A percentile compares a stretch with the other conserved stretches of the same genome.
These are phyloP conservation scores for Ceratocystis diversiconidia DNA, from an alignment of 2,329 filamentous ascomycete genomes.

Conservation along the genomic window DNA sequence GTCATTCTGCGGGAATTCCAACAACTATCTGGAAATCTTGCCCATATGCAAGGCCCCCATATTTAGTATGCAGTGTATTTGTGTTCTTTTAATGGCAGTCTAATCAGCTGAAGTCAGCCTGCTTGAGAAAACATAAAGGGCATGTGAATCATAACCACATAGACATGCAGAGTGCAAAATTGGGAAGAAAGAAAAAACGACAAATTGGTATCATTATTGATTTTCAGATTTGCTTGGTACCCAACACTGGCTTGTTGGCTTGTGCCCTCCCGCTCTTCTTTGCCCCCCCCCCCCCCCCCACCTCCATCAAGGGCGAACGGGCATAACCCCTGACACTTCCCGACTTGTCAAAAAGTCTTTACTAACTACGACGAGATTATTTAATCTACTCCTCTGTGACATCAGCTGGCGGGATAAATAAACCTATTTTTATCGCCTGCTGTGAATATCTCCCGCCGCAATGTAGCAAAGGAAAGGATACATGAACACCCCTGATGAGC, in stretches of 20 bases:
- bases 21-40: background rate
- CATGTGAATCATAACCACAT: background rate
- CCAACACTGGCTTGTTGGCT: background rate
- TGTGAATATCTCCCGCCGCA: background rate
- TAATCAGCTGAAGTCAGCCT: background rate
- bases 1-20: background rate
- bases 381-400: conserved; percentile 1
- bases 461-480: background rate
- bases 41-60: background rate
- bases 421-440: background rate
- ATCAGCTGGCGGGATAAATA: conserved; percentile 2
- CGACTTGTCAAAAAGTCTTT: conserved; percentile 6
- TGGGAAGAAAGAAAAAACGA: background rate
- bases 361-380: background rate
- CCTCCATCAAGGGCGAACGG: background rate
- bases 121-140: background rate
- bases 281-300: background rate
- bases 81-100: background rate
- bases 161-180: background rate
- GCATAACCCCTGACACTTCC: background rate
- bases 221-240: background rate
- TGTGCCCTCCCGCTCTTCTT: background rate
- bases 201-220: background rate
- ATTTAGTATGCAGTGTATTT: background rate
- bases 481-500: background rate